Conservation (phyloP, 2,329 filamentous ascomycete genomes). For the Neobulgaria alba region DNA sequence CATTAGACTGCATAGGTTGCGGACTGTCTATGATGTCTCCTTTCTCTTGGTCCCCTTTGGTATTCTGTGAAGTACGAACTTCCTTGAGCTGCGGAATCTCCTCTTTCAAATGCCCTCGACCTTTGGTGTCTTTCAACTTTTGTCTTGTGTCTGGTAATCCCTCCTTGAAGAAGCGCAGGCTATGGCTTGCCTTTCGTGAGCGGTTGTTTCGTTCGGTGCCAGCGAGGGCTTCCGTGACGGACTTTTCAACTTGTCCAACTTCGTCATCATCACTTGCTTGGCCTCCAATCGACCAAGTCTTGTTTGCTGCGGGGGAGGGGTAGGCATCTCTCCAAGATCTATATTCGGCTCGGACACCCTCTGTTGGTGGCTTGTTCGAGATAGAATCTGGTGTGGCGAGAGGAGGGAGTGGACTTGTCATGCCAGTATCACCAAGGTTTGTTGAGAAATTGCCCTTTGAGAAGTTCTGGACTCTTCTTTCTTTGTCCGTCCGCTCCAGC, state of each 20-base stretch:
- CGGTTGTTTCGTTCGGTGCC: slow-evolving; percentile 54
- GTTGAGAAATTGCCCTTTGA: slow-evolving; percentile 23
- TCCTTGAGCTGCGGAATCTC: slow-evolving; percentile 13
- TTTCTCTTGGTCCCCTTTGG: neutral
- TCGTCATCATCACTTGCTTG: slow-evolving; percentile 42
- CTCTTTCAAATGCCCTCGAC: slow-evolving; percentile 26
- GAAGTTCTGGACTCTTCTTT: slow-evolving; percentile 30
- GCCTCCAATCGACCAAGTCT: slow-evolving; percentile 56
- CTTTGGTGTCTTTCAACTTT: slow-evolving; percentile 41
- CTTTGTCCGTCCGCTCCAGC: slow-evolving; percentile 36
- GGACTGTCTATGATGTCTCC: neutral
- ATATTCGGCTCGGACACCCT: slow-evolving; percentile 26
- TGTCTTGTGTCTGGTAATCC: slow-evolving; percentile 51
- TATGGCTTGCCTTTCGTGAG: slow-evolving; percentile 60
- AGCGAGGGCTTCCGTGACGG: slow-evolving; percentile 52
- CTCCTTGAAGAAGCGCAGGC: slow-evolving; percentile 58
- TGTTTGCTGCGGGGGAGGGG: slow-evolving; percentile 35
- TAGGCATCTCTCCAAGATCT: slow-evolving; percentile 27
- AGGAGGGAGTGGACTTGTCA: slow-evolving; percentile 21
- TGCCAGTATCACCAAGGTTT: slow-evolving; percentile 30
- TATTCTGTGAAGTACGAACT: slow-evolving; percentile 5
- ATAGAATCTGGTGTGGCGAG: slow-evolving; percentile 16
- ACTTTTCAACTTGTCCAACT: slow-evolving; percentile 55
- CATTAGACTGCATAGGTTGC: neutral
- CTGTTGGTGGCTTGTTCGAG: slow-evolving; percentile 22